phyloP scores from a whole-genome alignment of 2,329 filamentous ascomycete species.

The Ramularia endophylla region DNA sequence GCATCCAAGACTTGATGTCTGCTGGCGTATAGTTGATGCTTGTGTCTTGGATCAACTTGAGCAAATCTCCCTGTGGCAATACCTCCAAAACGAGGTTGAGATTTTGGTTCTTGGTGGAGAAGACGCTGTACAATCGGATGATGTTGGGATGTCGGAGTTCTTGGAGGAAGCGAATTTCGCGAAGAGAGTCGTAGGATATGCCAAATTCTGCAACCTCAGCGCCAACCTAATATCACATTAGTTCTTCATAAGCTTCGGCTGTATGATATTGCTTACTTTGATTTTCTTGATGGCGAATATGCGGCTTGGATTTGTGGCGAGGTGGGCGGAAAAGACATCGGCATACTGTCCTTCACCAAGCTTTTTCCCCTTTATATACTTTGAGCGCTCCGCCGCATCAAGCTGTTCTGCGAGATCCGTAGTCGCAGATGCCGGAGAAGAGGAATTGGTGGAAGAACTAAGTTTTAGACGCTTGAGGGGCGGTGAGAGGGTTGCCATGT shows the following conservation, averaged over 20 bases:
- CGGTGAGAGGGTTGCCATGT: slow-evolving; percentile 19
- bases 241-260: too few relatives aligned
- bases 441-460: slow-evolving; percentile 9
- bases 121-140: slow-evolving; percentile 85
- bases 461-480: slow-evolving; percentile 28
- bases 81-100: slow-evolving; percentile 94
- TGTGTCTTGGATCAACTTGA: slow-evolving; percentile 86
- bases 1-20: slow-evolving; percentile 98
- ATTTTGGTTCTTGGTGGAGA: slow-evolving; percentile 94
- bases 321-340: slow-evolving; percentile 84
- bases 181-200: slow-evolving; percentile 87
- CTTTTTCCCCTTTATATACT: slow-evolving; percentile 89
- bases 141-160: slow-evolving; percentile 95
- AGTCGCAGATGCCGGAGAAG: slow-evolving; percentile 6
- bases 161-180: slow-evolving; percentile 91
- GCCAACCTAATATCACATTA: too few relatives aligned
- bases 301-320: slow-evolving; percentile 62
- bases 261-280: too few relatives aligned
- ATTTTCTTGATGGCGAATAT: slow-evolving; percentile 93
- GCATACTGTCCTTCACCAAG: slow-evolving; percentile 97
- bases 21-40: slow-evolving; percentile 74
- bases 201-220: slow-evolving; percentile 77
- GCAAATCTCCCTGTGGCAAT: slow-evolving; percentile 86
- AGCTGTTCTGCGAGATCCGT: slow-evolving; percentile 43
- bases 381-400: slow-evolving; percentile 56